These are phyloP conservation scores for Geotrichum candidum DNA, from an alignment of 1,139 yeast species.

Conservation along the genomic window DNA sequence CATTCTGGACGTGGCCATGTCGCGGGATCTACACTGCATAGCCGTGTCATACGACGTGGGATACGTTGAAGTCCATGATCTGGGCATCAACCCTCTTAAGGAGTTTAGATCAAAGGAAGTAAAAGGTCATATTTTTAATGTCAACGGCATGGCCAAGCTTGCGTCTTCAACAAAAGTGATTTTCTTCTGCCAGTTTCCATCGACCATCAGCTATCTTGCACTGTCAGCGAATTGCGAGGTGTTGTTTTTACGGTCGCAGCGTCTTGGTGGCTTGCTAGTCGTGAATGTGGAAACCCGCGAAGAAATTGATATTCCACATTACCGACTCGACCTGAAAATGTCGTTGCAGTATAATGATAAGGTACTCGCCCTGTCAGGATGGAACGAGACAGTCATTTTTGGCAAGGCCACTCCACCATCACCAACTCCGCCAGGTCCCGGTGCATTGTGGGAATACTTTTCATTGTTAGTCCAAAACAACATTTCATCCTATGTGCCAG, in stretches of 20 bases:
- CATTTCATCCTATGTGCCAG: slow-evolving; percentile 26
- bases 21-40: slow-evolving; percentile 14
- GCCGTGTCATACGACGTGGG: slow-evolving; percentile 18
- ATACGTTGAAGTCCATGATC: slow-evolving; percentile 17
- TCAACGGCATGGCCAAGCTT: slow-evolving; percentile 1
- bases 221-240: slow-evolving; percentile 29
- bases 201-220: slow-evolving; percentile 28
- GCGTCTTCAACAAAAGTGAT: slow-evolving; percentile 5
- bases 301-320: slow-evolving; percentile 32
- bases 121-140: not conserved
- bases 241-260: slow-evolving; percentile 27
- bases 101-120: not conserved
- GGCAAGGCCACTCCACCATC: slow-evolving; percentile 22
- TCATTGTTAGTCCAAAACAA: slow-evolving; percentile 23
- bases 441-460: slow-evolving; percentile 27
- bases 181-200: slow-evolving; percentile 29
- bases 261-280: slow-evolving; percentile 31
- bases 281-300: slow-evolving; percentile 27
- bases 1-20: slow-evolving; percentile 12
- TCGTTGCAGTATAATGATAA: slow-evolving; percentile 23
- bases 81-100: not conserved
- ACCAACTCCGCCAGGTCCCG: slow-evolving; percentile 14
- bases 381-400: slow-evolving; percentile 28
- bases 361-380: slow-evolving; percentile 26
- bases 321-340: slow-evolving; percentile 29